Evolutionary conservation across 1,284 basidiomycete species (phyloP).

Genomic region (Rhodotorula sp.): DNA sequence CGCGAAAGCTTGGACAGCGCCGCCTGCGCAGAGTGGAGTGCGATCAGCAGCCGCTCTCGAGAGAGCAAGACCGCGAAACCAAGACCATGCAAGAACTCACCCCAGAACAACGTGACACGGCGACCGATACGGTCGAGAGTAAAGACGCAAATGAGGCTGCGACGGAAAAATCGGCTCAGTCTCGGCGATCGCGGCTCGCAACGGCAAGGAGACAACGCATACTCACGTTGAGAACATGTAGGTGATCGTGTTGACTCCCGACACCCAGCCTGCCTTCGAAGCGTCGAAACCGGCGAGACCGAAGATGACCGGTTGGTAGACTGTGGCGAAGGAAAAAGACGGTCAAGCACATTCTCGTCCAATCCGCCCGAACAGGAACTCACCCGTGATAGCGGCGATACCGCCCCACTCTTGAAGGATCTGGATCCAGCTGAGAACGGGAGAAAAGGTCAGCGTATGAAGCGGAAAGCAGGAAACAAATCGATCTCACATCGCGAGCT

Average conservation of each 20-base stretch:
- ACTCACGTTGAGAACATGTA: slow-evolving; percentile 8
- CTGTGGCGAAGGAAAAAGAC: neutral
- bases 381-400: slow-evolving; percentile 8
- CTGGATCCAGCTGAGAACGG: slow-evolving; percentile 2
- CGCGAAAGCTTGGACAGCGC: slow-evolving; percentile 4
- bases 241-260: slow-evolving; percentile 3
- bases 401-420: slow-evolving; percentile 11
- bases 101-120: slow-evolving; percentile 10
- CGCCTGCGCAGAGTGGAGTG: neutral
- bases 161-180: neutral
- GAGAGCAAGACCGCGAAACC: too few relatives aligned
- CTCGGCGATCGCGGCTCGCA: neutral
- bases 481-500: slow-evolving; percentile 1
- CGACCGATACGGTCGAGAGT: slow-evolving; percentile 12
- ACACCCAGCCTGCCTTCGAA: neutral
- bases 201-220: neutral
- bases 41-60: neutral
- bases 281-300: slow-evolving; percentile 2
- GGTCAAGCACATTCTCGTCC: neutral
- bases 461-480: neutral
- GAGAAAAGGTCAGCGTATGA: neutral
- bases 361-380: neutral
- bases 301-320: slow-evolving; percentile 11
- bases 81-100: neutral
- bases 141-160: slow-evolving; percentile 9